Evolutionary conservation across 2,329 filamentous ascomycete genomes (phyloP), one percentile per base, ranked within the genome.

Genomic region (Talaromyces sp.): DNA sequence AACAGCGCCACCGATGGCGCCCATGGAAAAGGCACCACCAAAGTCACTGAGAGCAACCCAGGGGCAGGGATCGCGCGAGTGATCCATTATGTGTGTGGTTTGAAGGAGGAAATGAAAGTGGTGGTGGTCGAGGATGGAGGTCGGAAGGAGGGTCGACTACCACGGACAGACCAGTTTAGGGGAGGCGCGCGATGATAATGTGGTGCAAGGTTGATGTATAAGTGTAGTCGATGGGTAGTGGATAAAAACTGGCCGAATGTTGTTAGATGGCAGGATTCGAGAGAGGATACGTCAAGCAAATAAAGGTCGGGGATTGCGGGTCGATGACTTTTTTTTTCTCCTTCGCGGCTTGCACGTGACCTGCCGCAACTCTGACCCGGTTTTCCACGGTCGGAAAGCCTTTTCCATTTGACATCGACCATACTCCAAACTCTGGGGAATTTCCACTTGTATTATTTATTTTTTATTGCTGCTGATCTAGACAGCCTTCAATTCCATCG

Each of bases 21-120:
- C 94, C 94, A 97, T 98, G 76, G 87, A 89, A 75, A 98, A 97
- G 65, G 94, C 95, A 81, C 95, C 95, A 69, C 95, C 95, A 78
- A 98, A 98, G 83, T 99, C 95, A 81, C 93, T 97, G 71, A 98
- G 86, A 70, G 95, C 91, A 75, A 98, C 93, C 89, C 65, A 66
- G 52, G 64, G 64, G 13, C 64, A 66, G 45, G 64, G 64, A 66
- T 66, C 64, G 59, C 64, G 64, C 13, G 64, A 66, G 60, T 66
- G 64, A 60, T 66, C 64, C 64, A 66, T 66, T 37, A 57, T 60
- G 33, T 64, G 10, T 60, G 58, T 45, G 16, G 49, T 57, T 22
- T 39, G 35, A 54, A 35, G 37, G 43, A 11, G 16, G 52, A 62
- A 33, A 35, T 60, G n/a, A 22, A 62, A 3, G 14, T 52, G 39